These are phyloP conservation scores for Crucibulum laeve DNA, from an alignment of 768 basidiomycete genomes.

Conservation along the genomic window DNA sequence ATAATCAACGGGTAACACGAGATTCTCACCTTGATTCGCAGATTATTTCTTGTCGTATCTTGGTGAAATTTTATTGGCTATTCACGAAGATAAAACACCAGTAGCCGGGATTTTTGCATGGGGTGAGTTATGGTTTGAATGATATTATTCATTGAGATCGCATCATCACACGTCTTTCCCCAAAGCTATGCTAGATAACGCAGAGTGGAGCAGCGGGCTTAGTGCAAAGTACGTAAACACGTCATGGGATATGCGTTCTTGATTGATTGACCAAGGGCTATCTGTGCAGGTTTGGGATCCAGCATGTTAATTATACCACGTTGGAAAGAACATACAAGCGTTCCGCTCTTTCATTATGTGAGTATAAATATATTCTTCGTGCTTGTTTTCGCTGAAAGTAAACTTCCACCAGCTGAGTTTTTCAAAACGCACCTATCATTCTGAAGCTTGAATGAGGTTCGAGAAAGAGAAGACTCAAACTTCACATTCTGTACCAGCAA, in stretches of 20 bases:
- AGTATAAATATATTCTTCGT: constrained; percentile 9
- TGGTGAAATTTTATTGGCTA: constrained; percentile 42
- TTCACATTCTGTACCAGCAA: too few species aligned
- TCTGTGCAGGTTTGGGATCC: constrained; percentile 39
- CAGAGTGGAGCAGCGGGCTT: constrained; percentile 38
- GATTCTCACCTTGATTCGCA: not conserved
- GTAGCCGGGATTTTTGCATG: constrained; percentile 43
- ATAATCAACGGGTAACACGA: not conserved
- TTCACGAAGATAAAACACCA: constrained; percentile 46
- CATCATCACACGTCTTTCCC: not conserved
- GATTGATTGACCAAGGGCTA: not conserved
- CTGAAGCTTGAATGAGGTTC: too few species aligned
- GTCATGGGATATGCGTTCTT: not conserved
- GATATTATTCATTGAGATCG: too few species aligned
- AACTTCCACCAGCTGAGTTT: constrained; percentile 18
- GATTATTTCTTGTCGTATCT: constrained; percentile 19
- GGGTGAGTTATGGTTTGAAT: constrained; percentile 22
- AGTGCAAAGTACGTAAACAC: constrained; percentile 27
- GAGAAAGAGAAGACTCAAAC: too few species aligned
- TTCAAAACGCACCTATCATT: constrained; percentile 16
- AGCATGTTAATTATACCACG: constrained; percentile 46
- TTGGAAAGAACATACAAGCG: constrained; percentile 43
- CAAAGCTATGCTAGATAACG: constrained; percentile 43
- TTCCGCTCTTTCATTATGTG: constrained; percentile 38
- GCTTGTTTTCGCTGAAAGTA: too few species aligned